These are phyloP conservation scores for Zanthoxylum bungeanum DNA, from an alignment of 345 rosid genomes.

Conservation along the genomic window DNA sequence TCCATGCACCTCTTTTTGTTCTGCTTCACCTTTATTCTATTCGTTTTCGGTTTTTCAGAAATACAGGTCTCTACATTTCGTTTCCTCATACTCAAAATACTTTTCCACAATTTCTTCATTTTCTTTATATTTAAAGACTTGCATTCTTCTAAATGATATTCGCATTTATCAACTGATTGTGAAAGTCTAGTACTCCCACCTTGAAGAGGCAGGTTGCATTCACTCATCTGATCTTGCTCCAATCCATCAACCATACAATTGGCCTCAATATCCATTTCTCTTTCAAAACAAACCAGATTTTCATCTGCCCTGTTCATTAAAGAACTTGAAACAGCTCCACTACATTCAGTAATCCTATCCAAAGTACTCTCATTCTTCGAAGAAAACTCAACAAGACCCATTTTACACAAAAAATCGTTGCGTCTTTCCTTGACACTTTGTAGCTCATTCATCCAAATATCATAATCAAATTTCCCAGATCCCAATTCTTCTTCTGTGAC, in stretches of 20 bases:
- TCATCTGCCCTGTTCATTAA: slow-evolving; percentile 17
- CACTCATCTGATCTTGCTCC: slow-evolving; percentile 20
- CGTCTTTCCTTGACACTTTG: slow-evolving; percentile 71
- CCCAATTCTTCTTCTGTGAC: slow-evolving; percentile 23
- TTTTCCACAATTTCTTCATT: slow-evolving; percentile 52
- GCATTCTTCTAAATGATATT: slow-evolving; percentile 12
- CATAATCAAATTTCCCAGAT: slow-evolving; percentile 24
- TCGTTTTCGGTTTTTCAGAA: slow-evolving; percentile 19
- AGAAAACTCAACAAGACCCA: slow-evolving; percentile 43
- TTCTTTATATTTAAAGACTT: slow-evolving; percentile 26
- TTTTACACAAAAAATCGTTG: slow-evolving; percentile 38
- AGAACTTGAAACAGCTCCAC: slow-evolving; percentile 47
- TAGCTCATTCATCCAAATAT: slow-evolving; percentile 61
- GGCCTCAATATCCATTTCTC: slow-evolving; percentile 39
- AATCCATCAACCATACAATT: slow-evolving; percentile 41
- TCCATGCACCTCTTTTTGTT: slow-evolving; percentile 67
- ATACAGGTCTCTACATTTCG: neutral
- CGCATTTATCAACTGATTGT: slow-evolving; percentile 8
- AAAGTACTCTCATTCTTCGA: slow-evolving; percentile 12
- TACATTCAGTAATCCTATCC: slow-evolving; percentile 42
- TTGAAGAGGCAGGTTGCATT: slow-evolving; percentile 6
- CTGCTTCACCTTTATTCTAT: slow-evolving; percentile 53
- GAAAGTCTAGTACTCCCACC: slow-evolving; percentile 9
- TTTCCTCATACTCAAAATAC: slow-evolving; percentile 26
- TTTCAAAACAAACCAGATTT: slow-evolving; percentile 28